Evolutionary conservation across 805 yeast genomes (phyloP), one percentile per base, ranked within the genome.

Genomic region (Candida nonsorbophila): DNA sequence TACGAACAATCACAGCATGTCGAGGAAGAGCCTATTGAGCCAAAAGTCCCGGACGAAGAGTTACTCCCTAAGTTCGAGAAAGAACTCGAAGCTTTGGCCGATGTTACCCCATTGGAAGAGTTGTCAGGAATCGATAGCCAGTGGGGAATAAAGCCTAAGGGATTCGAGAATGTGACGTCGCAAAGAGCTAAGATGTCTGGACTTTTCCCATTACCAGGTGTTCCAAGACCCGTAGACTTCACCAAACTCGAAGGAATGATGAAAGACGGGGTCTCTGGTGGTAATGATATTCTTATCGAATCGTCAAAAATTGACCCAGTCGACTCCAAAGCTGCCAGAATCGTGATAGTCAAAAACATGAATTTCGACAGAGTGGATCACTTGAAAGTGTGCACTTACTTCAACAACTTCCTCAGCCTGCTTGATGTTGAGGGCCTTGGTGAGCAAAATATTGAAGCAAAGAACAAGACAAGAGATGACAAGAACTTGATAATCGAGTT

Each of bases 101-200:
- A 53, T 13, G 71, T 67, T 0, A 49, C 61, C 0, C 64, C 79
- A 0, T 53, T 84, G 17, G 70, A 73, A 24, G 59, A 71, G 25
- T 51, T 83, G n/a, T 57, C 59, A 27, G 59, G 79, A 8, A 44
- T 55, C 8, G 63, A 61, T 12, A 65, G 84, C 0, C 56, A 64
- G 27, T 85, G 94, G 94, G 92, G 84, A 28, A 58, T 72, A 14
- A 66, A 69, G 19, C 87, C 94, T 1, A 63, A 65, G 37, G 90
- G 85, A 0, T 81, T 81, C 48, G 92, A 84, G 45, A 70, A 72
- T 5, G 77, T 82, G 1, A 70, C 83, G 2, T 82, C 92, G 0
- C 84, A 78, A 37, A 64, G 80, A 36, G 94, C 92, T 5, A 86
- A 85, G 44, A 57, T 82, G 11, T 72, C 85, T 1, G 95, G 95